phyloP scores from a whole-genome alignment of 768 basidiomycete species.

The Piloderma croceum region DNA sequence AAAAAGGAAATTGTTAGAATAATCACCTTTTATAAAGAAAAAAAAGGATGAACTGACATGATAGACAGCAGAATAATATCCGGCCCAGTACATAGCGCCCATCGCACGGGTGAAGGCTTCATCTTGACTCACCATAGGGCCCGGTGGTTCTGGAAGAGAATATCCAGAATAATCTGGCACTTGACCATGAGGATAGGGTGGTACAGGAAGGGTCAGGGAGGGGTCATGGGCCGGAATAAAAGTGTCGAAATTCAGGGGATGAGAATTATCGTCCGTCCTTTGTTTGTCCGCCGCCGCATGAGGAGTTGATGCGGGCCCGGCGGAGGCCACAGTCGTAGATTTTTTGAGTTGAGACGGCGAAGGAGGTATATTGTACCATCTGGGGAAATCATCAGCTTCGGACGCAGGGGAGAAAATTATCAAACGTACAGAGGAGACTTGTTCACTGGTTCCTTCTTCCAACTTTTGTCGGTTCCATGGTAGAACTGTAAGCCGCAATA shows the following conservation, averaged over 20 bases:
- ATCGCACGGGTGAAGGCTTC: constrained; percentile 74
- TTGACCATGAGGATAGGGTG: constrained; percentile 11
- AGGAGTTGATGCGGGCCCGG: background rate
- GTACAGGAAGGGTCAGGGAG: constrained; percentile 36
- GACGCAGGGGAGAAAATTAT: background rate
- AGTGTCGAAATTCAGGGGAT: constrained; percentile 63
- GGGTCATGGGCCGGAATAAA: constrained; percentile 69
- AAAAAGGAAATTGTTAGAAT: too few species aligned
- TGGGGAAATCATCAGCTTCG: constrained; percentile 22
- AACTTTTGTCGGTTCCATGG: constrained; percentile 63
- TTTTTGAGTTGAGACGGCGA: constrained; percentile 21
- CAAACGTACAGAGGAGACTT: constrained; percentile 67
- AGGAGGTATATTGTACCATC: constrained; percentile 74
- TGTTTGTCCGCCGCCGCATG: constrained; percentile 2
- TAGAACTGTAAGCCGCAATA: too few species aligned
- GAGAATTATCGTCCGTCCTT: constrained; percentile 45
- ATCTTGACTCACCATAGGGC: constrained; percentile 50
- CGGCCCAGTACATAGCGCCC: constrained; percentile 80
- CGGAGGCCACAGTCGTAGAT: constrained; percentile 8
- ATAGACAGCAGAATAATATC: constrained; percentile 85
- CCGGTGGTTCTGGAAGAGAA: constrained; percentile 28
- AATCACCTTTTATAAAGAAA: too few species aligned
- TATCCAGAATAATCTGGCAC: constrained; percentile 21
- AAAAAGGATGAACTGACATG: constrained; percentile 47
- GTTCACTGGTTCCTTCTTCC: constrained; percentile 67